Evolutionary conservation across 1,139 yeast genomes (phyloP).

Genomic region (Kodamaea anthophila): DNA sequence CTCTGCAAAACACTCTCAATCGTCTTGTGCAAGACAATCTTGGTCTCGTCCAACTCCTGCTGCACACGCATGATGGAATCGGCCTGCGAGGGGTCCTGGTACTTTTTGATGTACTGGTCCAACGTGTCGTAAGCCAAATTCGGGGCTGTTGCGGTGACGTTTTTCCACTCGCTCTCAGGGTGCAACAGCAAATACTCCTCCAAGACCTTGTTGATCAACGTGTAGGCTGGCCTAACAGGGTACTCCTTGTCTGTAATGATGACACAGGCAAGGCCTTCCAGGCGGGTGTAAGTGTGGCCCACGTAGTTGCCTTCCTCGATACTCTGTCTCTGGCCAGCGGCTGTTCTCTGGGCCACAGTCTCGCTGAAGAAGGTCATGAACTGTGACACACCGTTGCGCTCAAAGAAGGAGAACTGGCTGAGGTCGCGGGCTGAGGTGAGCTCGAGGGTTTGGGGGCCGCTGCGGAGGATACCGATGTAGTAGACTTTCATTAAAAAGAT

Average conservation of each 20-base stretch:
- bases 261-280: constrained; percentile 93
- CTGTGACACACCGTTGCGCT: constrained; percentile 69
- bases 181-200: constrained; percentile 87
- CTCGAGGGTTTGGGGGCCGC: constrained; percentile 62
- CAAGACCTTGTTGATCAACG: constrained; percentile 79
- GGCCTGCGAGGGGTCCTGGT: constrained; percentile 96
- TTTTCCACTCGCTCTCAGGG: constrained; percentile 68
- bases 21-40: constrained; percentile 91
- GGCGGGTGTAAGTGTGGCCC: constrained; percentile 86
- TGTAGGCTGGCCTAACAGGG: constrained; percentile 96
- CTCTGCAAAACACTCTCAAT: constrained; percentile 91
- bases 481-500: constrained; percentile 96
- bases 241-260: constrained; percentile 90
- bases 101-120: constrained; percentile 66
- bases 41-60: constrained; percentile 95
- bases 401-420: constrained; percentile 82
- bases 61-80: constrained; percentile 96
- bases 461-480: constrained; percentile 78
- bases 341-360: constrained; percentile 85
- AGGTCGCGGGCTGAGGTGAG: constrained; percentile 78
- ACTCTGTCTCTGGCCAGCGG: constrained; percentile 86
- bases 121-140: constrained; percentile 54
- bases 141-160: constrained; percentile 44
- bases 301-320: constrained; percentile 89
- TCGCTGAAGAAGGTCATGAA: constrained; percentile 92